Evolutionary conservation across 371 early-diverging fungal species (phyloP).

Genomic region (Mucor plumbeus): DNA sequence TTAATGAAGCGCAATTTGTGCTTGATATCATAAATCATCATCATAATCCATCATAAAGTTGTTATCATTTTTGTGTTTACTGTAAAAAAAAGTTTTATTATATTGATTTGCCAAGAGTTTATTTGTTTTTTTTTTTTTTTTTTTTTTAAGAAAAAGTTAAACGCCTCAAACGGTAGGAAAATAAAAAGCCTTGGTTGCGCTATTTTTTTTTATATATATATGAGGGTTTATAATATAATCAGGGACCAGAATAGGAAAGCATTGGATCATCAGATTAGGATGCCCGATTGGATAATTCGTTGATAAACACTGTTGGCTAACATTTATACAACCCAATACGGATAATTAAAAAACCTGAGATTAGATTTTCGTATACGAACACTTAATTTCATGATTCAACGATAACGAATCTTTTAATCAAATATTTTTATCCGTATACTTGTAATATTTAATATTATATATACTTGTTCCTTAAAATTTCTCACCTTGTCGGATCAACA

Average conservation of each 20-base stretch:
- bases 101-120: background rate
- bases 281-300: background rate
- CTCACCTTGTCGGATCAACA: background rate
- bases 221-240: background rate
- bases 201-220: background rate
- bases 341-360: conserved; percentile 9
- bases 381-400: background rate
- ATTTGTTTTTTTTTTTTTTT: background rate
- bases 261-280: background rate
- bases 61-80: too few species aligned
- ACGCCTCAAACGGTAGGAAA: background rate
- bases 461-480: too few species aligned
- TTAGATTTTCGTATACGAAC: background rate
- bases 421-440: too few species aligned
- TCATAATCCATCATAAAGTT: background rate
- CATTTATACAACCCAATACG: background rate
- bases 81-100: background rate
- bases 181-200: background rate
- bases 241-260: background rate
- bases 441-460: too few species aligned
- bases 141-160: background rate
- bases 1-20: background rate
- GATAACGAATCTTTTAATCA: background rate
- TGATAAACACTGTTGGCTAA: background rate
- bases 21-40: background rate